These are phyloP conservation scores for Neonectria hederae DNA, from an alignment of 2,329 filamentous ascomycete species.

Conservation along the genomic window DNA sequence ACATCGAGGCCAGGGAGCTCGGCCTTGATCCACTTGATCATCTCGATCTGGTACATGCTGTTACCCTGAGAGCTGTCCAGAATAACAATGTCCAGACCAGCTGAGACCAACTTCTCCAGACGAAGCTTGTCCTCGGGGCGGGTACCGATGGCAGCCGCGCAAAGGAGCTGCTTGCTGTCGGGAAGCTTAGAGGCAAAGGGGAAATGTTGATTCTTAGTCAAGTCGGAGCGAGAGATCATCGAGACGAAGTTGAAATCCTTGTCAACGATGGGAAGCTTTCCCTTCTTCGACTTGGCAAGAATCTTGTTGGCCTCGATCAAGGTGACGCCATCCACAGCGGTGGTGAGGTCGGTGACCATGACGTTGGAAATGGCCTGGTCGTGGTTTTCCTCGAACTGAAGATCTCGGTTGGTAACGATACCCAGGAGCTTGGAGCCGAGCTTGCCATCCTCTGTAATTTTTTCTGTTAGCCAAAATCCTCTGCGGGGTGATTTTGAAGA, in stretches of 20 bases:
- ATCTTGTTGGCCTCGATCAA: constrained; percentile 92
- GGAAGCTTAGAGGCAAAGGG: constrained; percentile 95
- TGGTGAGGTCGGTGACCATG: constrained; percentile 96
- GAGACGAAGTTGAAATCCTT: constrained; percentile 85
- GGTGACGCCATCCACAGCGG: constrained; percentile 82
- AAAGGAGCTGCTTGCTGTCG: constrained; percentile 96
- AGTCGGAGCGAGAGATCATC: constrained; percentile 90
- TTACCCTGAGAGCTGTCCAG: constrained; percentile 98
- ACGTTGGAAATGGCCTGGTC: constrained; percentile 81
- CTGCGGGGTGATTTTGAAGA: constrained; percentile 22
- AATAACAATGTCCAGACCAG: constrained; percentile 93
- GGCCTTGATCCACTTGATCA: constrained; percentile 95
- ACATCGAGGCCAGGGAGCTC: constrained; percentile 89
- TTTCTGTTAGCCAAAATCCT: constrained; percentile 35
- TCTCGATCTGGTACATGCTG: constrained; percentile 98
- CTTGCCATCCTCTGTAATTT: constrained; percentile 79
- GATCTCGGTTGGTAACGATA: constrained; percentile 97
- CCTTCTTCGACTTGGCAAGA: constrained; percentile 95
- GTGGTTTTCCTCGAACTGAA: constrained; percentile 89
- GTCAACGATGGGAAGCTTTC: constrained; percentile 94
- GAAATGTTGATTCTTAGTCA: constrained; percentile 99
- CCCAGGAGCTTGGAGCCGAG: constrained; percentile 95
- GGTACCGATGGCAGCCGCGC: constrained; percentile 94
- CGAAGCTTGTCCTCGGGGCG: constrained; percentile 91
- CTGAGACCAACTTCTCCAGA: constrained; percentile 88